A percentile compares a stretch with the other conserved stretches of the same genome.
Conservation (phyloP, 257 asterid genomes). For the Misopates orontium region DNA sequence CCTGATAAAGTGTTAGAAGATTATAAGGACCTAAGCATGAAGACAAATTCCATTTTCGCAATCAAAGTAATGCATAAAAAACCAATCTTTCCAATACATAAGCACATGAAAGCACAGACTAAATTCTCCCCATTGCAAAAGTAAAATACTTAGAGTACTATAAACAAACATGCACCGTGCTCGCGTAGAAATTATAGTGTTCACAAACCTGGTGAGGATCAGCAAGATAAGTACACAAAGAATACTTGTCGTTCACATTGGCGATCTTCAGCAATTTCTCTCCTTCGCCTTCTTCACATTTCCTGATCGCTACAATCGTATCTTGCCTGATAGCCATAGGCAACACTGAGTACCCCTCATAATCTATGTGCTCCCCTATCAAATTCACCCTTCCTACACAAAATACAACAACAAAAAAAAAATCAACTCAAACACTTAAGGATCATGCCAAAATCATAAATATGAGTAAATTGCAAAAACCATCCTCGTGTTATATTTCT, state of each 20-base stretch:
- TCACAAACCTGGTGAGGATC: slow-evolving; percentile 93
- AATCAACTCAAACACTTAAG: background rate
- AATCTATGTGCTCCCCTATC: slow-evolving; percentile 98
- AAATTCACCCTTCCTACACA: slow-evolving; percentile 84
- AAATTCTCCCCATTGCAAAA: no score
- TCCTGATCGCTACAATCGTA: slow-evolving; percentile 81
- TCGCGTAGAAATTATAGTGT: no score
- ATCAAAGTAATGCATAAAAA: no score
- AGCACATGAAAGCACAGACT: no score
- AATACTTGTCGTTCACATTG: slow-evolving; percentile 76
- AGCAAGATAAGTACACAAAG: slow-evolving; percentile 81
- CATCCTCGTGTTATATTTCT: no score
- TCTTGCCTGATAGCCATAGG: slow-evolving; percentile 99
- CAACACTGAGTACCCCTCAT: slow-evolving; percentile 96
- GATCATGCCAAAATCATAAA: background rate
- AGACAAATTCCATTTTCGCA: no score
- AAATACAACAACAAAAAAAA: background rate
- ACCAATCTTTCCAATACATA: no score
- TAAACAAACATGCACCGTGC: no score
- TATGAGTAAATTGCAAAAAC: no score
- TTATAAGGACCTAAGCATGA: no score
- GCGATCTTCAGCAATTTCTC: slow-evolving; percentile 62
- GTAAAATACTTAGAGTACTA: no score
- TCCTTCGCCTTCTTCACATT: slow-evolving; percentile 45
- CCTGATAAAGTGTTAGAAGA: no score